Percentiles rank a stretch among this genome's conserved stretches.
Conservation (phyloP, 495 filamentous ascomycete genomes). For the Glutinoglossum americanum region DNA sequence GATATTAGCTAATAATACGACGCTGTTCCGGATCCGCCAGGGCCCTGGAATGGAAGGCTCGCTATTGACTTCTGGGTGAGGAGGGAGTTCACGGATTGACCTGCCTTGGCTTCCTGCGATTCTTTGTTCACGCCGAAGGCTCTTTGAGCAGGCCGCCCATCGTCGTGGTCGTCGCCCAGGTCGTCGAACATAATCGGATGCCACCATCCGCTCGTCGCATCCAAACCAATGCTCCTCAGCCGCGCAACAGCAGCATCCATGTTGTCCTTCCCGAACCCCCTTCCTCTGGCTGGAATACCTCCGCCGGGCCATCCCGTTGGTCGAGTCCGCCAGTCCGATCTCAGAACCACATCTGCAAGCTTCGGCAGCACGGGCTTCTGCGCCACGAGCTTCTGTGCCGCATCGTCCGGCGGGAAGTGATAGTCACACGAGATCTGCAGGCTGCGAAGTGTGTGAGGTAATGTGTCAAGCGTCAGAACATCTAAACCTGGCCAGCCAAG, state of each 20-base stretch:
- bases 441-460: neutral
- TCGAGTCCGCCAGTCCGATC: constrained; percentile 1
- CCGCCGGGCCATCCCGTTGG: neutral
- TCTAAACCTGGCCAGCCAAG: constrained; percentile 4
- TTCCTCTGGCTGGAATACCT: neutral
- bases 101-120: too few species aligned
- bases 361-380: neutral
- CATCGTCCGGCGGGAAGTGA: neutral
- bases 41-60: too few species aligned
- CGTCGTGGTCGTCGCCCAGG: neutral
- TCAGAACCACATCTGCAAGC: neutral
- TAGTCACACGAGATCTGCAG: neutral
- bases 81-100: too few species aligned
- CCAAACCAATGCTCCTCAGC: neutral
- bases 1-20: too few species aligned
- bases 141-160: neutral
- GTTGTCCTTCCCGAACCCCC: neutral
- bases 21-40: too few species aligned
- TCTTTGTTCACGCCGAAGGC: too few species aligned
- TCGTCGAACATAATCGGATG: constrained; percentile 2
- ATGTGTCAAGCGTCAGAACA: neutral
- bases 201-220: neutral
- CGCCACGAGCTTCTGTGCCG: neutral
- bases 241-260: neutral
- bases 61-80: too few species aligned